Evolutionary conservation across 2,329 filamentous ascomycete genomes (phyloP), one percentile per base, ranked within the genome.

Genomic region (Sarocladium brachiariae): DNA sequence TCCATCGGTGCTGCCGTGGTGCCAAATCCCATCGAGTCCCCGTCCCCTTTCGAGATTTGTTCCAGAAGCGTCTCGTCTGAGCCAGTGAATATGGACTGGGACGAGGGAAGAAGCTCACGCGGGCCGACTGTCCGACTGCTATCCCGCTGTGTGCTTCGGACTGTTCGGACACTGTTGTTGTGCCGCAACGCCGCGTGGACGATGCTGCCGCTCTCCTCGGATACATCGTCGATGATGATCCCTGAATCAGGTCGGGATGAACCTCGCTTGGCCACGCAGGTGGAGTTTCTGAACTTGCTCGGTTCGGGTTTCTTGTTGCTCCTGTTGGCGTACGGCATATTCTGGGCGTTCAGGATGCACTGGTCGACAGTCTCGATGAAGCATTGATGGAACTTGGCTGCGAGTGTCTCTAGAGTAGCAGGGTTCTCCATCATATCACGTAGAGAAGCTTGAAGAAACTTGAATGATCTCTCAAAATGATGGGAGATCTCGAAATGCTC

Each of bases 261-360:
- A 19, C 16, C 47, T 56, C 5, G 61, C 60, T 0, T 55, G 49
- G 25, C 52, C 49, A 25, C 59, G 56, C 11, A 5, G 10, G 16
- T 18, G 8, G 18, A 24, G 19, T 24, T 35, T 16, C 46, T 35
- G 0, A 56, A 53, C 11, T 59, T 50, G 1, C 54, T 21, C 2
- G 62, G 57, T 31, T 70, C 67, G 43, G 59, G 62, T 52, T 65
- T 66, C 52, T 70, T 70, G 58, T 70, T 70, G 55, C 68, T 70
- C 10, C 68, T 59, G 52, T 70, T 70, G 2, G 65, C 60, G 51
- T 71, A 71, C 1, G 67, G 68, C 62, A 65, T 67, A 37, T 53
- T 65, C 49, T 67, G 64, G 0, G 68, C 67, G 19, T 62, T 56
- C 24, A 56, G 49, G 30, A 67, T 63, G 49, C 68, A 71, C 13